phyloP scores from a whole-genome alignment of 306 rosid species.

The Cucurbita argyrosperma region DNA sequence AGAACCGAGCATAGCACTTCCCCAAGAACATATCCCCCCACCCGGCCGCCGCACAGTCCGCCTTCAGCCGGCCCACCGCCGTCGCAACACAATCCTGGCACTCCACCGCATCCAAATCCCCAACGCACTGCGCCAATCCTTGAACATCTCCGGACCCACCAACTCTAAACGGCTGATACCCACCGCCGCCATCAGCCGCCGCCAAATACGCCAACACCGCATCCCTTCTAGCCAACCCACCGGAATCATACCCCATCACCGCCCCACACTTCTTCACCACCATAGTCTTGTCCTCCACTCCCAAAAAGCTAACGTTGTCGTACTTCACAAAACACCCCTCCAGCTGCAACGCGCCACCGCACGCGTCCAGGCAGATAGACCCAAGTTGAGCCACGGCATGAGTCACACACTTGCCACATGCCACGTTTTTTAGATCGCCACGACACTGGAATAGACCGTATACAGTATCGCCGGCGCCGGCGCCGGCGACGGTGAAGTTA shows the following conservation, averaged over 20 bases:
- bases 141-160: slow-evolving; percentile 24
- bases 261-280: slow-evolving; percentile 71
- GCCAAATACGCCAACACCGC: slow-evolving; percentile 43
- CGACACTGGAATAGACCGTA: slow-evolving; percentile 85
- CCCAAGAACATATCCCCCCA: slow-evolving; percentile 69
- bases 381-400: slow-evolving; percentile 52
- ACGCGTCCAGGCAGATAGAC: slow-evolving; percentile 36
- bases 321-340: slow-evolving; percentile 82
- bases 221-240: slow-evolving; percentile 36
- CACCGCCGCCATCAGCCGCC: slow-evolving; percentile 29
- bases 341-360: slow-evolving; percentile 83
- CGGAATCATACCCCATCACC: slow-evolving; percentile 33
- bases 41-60: slow-evolving; percentile 46
- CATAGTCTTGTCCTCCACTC: slow-evolving; percentile 69
- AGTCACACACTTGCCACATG: slow-evolving; percentile 45
- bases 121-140: slow-evolving; percentile 76
- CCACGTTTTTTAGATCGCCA: slow-evolving; percentile 38
- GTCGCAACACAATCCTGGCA: slow-evolving; percentile 71
- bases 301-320: slow-evolving; percentile 52
- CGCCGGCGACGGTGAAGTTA: slow-evolving; percentile 37
- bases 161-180: slow-evolving; percentile 10
- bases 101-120: slow-evolving; percentile 63
- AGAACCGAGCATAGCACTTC: slow-evolving; percentile 66
- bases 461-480: slow-evolving; percentile 20
- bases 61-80: slow-evolving; percentile 61